Percentiles rank a stretch among this genome's conserved stretches.
Conservation (phyloP, 495 filamentous ascomycete genomes). For the Tuber calosporum region DNA sequence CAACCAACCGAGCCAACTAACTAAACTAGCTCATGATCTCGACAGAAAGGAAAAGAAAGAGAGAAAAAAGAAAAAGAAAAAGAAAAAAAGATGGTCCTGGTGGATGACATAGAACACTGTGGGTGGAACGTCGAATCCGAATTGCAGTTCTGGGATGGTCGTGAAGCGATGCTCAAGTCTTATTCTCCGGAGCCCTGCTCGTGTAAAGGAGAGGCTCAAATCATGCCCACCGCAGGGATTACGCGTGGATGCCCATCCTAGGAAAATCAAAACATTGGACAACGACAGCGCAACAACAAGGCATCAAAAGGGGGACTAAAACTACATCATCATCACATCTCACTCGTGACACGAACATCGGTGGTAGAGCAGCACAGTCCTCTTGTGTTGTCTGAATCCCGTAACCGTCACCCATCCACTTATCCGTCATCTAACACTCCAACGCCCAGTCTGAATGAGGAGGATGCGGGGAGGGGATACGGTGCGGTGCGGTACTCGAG, state of each 20-base stretch:
- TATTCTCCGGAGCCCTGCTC: neutral
- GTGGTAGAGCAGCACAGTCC: neutral
- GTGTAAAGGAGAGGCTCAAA: neutral
- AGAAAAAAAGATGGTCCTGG: neutral
- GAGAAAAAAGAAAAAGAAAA: too few relatives aligned
- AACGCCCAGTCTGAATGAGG: neutral
- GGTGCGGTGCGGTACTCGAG: too few relatives aligned
- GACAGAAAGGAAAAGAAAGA: too few relatives aligned
- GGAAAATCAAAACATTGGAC: neutral
- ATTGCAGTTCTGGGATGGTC: neutral
- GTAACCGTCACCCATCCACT: neutral
- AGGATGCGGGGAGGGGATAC: neutral
- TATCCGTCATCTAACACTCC: neutral
- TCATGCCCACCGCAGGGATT: neutral
- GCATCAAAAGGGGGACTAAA: neutral
- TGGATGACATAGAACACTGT: neutral
- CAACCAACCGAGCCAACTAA: neutral
- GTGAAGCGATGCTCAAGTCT: neutral
- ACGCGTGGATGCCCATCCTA: neutral
- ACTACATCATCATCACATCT: neutral
- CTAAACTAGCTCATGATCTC: neutral
- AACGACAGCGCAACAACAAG: neutral
- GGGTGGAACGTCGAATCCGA: neutral
- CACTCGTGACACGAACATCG: neutral
- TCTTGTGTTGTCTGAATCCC: neutral